A percentile compares a stretch with the other conserved stretches of the same genome.
These are phyloP conservation scores for Phragmites australis DNA, from an alignment of 176 grass and related monocot species.

Conservation along the genomic window DNA sequence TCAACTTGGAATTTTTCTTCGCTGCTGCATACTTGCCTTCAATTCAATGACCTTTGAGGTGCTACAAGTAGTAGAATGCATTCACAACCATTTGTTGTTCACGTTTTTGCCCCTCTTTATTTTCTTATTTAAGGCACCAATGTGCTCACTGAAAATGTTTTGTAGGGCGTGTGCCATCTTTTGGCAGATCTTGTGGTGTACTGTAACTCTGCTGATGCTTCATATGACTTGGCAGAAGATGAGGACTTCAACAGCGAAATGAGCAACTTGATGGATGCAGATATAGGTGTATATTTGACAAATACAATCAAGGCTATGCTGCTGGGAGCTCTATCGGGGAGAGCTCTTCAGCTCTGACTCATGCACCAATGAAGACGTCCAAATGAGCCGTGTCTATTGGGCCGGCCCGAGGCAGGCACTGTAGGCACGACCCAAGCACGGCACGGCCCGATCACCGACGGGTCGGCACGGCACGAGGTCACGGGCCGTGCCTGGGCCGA, in stretches of 20 bases:
- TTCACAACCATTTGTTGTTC: background rate
- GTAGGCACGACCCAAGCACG: no score
- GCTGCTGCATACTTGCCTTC: conserved; percentile 85
- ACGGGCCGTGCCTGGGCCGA: no score
- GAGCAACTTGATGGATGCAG: conserved; percentile 51
- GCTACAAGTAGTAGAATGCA: conserved; percentile 26
- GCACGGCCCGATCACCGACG: no score
- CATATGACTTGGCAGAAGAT: conserved; percentile 59
- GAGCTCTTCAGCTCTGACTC: conserved; percentile 44
- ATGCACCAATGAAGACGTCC: no score
- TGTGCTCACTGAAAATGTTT: background rate
- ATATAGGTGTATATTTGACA: conserved; percentile 51
- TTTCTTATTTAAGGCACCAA: conserved; percentile 26
- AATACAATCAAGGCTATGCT: conserved; percentile 48
- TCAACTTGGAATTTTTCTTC: conserved; percentile 77
- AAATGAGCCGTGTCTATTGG: no score
- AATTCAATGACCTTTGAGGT: conserved; percentile 86
- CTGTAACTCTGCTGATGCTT: conserved; percentile 50
- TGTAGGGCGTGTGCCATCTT: conserved; percentile 81
- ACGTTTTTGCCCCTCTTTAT: background rate
- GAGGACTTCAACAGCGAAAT: conserved; percentile 56
- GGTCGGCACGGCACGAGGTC: no score
- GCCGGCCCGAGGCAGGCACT: no score
- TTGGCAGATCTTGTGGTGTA: conserved; percentile 70
- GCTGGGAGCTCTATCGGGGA: conserved; percentile 41